Base-by-base conservation (phyloP, 257 asterid genomes). In the Solanum pennellii region DNA sequence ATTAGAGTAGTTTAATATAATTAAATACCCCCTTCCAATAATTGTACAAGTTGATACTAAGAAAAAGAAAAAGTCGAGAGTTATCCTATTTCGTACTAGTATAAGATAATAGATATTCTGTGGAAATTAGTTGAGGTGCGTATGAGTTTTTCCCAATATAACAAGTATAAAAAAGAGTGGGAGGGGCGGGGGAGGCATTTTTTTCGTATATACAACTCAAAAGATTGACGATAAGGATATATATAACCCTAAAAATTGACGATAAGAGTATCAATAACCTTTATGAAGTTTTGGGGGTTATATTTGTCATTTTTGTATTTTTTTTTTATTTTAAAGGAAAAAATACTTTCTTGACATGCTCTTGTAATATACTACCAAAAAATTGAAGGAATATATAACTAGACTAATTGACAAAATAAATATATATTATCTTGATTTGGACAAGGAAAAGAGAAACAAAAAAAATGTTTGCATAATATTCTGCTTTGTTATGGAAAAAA, bases 101-200 rank as follows among this genome's bases (percentile, higher is more conserved):
- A 13, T 25, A 6, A 66, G 20, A 1, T 12, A 66, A 25, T 7
- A 66, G 0, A 25, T 66, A 21, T n/a, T 0, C 0, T 1, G 69
- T 60, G 0, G 0, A 9, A 60, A 60, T 60, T 23, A 60, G 4
- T 60, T 56, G 5, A 60, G 68, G 68, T 9, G 25, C 9, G 5
- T 2, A 8, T 7, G 3, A 60, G 2, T 18, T 20, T 1, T 0
- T 11, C n/a, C 12, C 4, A 3, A 56, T 56, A 56, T 56, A 4
- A 6, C n/a, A 2, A 59, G 13, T 21, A 3, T 52, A 16, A 6
- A 52, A 52, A 33, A 33, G 5, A 33, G 3, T 0, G 1, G 2
- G 2, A 4, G 23, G n/a, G n/a, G n/a, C n/a, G 23, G 23, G 3
- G 3, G 0, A 0, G 0, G 0, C 2, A 2, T 52, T 52, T 52